phyloP scores from a whole-genome alignment of 2,329 filamentous ascomycete genomes.

The Colletotrichum sp. region DNA sequence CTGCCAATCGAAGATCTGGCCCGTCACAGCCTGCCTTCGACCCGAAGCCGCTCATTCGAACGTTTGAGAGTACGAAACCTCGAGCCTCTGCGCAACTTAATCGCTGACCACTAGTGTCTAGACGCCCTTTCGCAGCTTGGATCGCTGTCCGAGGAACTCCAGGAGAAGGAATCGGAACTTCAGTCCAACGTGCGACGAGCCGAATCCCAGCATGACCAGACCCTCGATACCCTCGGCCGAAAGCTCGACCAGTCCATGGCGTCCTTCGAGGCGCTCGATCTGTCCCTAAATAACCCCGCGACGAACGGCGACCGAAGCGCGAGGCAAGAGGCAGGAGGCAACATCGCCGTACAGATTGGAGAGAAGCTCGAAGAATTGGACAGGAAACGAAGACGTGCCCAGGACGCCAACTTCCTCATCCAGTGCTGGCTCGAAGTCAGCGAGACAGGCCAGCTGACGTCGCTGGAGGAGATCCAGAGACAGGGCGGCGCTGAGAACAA shows the following conservation, averaged over 20 bases:
- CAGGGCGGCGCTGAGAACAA: slow-evolving; percentile 90
- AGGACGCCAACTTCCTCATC: slow-evolving; percentile 94
- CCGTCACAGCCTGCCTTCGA: slow-evolving; percentile 75
- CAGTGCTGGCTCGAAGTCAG: slow-evolving; percentile 97
- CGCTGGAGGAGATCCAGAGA: slow-evolving; percentile 86
- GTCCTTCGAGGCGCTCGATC: slow-evolving; percentile 89
- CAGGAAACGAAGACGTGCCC: slow-evolving; percentile 84
- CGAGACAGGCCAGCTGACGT: slow-evolving; percentile 83
- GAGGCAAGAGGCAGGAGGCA: slow-evolving; percentile 71
- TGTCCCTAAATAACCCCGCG: slow-evolving; percentile 71
- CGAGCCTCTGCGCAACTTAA: background rate
- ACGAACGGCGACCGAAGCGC: slow-evolving; percentile 42
- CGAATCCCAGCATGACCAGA: slow-evolving; percentile 90
- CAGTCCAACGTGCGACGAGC: slow-evolving; percentile 88
- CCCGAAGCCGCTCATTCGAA: slow-evolving; percentile 93
- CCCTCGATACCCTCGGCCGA: slow-evolving; percentile 82
- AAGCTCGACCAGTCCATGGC: slow-evolving; percentile 93
- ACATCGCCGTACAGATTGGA: slow-evolving; percentile 92
- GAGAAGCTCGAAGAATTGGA: slow-evolving; percentile 94
- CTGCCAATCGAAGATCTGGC: slow-evolving; percentile 80
- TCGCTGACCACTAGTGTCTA: slow-evolving; percentile 40
- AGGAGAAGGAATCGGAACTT: slow-evolving; percentile 89
- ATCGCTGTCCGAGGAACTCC: slow-evolving; percentile 80
- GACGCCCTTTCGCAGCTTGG: slow-evolving; percentile 72
- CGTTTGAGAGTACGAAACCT: slow-evolving; percentile 74